phyloP scores from a whole-genome alignment of 805 yeast genomes.

The Lipomyces sp. region DNA sequence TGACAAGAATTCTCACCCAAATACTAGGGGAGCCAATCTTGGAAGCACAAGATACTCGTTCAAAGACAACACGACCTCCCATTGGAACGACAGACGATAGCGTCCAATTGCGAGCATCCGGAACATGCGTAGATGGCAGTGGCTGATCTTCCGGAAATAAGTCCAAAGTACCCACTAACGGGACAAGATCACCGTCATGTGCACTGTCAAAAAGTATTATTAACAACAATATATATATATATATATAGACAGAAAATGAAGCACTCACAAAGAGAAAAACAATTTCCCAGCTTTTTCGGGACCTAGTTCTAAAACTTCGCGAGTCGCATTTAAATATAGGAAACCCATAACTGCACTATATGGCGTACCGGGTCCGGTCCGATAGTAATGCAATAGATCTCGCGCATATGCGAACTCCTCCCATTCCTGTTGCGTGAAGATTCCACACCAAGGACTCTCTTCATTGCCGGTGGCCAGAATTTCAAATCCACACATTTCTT shows the following conservation, averaged over 20 bases:
- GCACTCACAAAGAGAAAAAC: constrained; percentile 37
- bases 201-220: constrained; percentile 48
- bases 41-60: constrained; percentile 41
- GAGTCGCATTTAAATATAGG: constrained; percentile 55
- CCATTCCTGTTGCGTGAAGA: constrained; percentile 34
- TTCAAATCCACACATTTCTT: constrained; percentile 37
- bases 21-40: constrained; percentile 33
- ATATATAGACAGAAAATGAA: background rate
- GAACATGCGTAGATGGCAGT: constrained; percentile 22
- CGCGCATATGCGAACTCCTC: constrained; percentile 34
- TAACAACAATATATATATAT: background rate
- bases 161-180: constrained; percentile 56
- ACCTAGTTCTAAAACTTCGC: constrained; percentile 52
- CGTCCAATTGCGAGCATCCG: constrained; percentile 25
- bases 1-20: constrained; percentile 56
- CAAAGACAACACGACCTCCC: constrained; percentile 44
- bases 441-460: constrained; percentile 26
- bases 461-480: constrained; percentile 27
- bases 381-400: constrained; percentile 34
- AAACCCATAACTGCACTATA: constrained; percentile 49
- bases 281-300: constrained; percentile 37
- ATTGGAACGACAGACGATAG: constrained; percentile 35
- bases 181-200: constrained; percentile 63
- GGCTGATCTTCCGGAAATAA: constrained; percentile 38
- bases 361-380: constrained; percentile 43